Percentiles rank a stretch among this genome's conserved stretches.
These are phyloP conservation scores for Aphanocladium album DNA, from an alignment of 2,329 filamentous ascomycete genomes.

Conservation along the genomic window DNA sequence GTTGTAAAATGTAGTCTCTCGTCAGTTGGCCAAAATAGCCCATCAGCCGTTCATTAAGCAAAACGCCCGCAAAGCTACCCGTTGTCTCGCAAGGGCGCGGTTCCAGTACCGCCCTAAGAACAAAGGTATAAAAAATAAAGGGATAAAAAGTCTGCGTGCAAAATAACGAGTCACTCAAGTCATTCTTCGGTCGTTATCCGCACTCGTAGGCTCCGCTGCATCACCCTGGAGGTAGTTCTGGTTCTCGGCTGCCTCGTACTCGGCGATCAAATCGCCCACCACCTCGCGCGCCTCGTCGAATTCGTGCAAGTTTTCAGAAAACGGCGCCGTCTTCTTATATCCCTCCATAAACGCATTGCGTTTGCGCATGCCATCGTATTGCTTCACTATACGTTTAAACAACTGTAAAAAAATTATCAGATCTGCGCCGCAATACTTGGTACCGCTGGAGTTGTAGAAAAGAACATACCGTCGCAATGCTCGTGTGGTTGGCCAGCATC, in stretches of 20 bases:
- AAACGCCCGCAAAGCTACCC: no score
- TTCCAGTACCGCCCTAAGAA: no score
- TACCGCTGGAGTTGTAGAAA: no score
- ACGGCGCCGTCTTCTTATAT: conserved; percentile 94
- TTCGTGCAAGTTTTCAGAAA: conserved; percentile 84
- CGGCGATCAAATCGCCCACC: conserved; percentile 81
- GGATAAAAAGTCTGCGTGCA: not conserved
- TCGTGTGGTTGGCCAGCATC: conserved; percentile 98
- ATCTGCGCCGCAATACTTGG: not conserved
- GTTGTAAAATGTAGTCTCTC: no score
- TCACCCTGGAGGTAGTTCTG: conserved; percentile 83
- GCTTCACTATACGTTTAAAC: conserved; percentile 87
- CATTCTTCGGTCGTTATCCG: conserved; percentile 48
- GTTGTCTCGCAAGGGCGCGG: no score
- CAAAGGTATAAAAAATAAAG: no score
- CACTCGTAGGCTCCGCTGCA: conserved; percentile 47
- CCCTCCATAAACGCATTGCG: conserved; percentile 94
- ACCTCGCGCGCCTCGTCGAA: conserved; percentile 94
- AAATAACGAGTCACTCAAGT: conserved; percentile 20
- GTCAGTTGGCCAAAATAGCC: no score
- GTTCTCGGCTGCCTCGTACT: conserved; percentile 94
- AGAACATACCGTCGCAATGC: conserved; percentile 72
- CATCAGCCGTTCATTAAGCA: no score
- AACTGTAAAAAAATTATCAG: conserved; percentile 43
- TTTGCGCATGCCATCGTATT: conserved; percentile 92